phyloP scores from a whole-genome alignment of 2,329 filamentous ascomycete genomes.

The Aspergillus amoenus region DNA sequence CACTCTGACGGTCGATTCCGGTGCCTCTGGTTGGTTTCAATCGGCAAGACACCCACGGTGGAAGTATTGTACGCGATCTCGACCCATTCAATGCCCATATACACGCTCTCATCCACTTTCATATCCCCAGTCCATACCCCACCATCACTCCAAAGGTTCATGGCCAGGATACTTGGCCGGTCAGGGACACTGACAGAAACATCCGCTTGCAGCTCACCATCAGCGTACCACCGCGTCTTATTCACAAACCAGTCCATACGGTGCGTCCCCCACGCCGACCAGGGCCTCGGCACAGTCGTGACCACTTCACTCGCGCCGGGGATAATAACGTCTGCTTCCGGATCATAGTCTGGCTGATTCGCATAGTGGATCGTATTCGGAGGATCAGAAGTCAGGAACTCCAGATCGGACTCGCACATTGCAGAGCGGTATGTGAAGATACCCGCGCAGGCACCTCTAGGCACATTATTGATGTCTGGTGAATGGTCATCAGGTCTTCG shows the following conservation, averaged over 20 bases:
- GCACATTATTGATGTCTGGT: not conserved
- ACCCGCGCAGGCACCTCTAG: constrained; percentile 49
- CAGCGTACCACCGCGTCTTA: constrained; percentile 39
- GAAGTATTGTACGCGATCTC: constrained; percentile 42
- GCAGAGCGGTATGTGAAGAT: constrained; percentile 52
- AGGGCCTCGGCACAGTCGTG: constrained; percentile 31
- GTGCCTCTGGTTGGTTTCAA: not conserved
- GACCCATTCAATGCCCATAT: constrained; percentile 43
- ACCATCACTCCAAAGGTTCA: constrained; percentile 47
- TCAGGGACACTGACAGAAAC: constrained; percentile 38
- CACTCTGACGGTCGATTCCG: not conserved
- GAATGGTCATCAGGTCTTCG: not conserved
- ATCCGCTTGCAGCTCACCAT: constrained; percentile 29
- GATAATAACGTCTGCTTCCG: constrained; percentile 31
- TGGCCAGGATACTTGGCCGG: constrained; percentile 36
- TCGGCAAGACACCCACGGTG: not conserved
- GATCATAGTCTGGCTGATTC: constrained; percentile 45
- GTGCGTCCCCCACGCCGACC: constrained; percentile 43
- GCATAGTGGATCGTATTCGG: constrained; percentile 43
- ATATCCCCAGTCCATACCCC: constrained; percentile 44
- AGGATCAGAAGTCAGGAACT: constrained; percentile 52
- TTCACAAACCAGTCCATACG: constrained; percentile 42
- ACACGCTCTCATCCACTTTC: constrained; percentile 35
- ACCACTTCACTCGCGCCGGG: constrained; percentile 32
- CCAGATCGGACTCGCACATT: constrained; percentile 53